Base-by-base conservation (phyloP, 805 yeast genomes). In the Metschnikowia henanensis region DNA sequence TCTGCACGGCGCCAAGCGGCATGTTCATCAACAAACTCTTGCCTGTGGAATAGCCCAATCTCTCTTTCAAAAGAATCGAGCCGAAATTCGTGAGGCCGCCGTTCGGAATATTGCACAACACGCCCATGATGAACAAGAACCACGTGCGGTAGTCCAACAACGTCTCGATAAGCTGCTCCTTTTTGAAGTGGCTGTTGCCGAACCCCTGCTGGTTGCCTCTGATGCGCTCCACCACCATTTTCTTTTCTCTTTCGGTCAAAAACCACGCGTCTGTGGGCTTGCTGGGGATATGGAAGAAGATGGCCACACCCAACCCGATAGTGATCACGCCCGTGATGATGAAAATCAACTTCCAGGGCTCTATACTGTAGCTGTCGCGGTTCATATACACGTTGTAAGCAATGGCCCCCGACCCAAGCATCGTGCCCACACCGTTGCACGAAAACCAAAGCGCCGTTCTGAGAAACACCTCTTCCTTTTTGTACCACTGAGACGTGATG, bases 401-500 rank as follows among this genome's bases (percentile, higher is more conserved):
- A 44, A 82, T 73, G 7, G 73, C 69, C 20, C 74, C 70, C 28
- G 58, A 46, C 5, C 46, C 49, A 17, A 45, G 41, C 42, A 45
- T 57, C 19, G 49, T 49, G 8, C 71, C 73, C 15, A 62, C 10
- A 6, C 73, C 72, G 43, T 59, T 59, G 28, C 55, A 59, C 6
- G 67, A 56, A 47, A 65, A 64, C 71, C 72, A 66, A 8, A 62
- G 22, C 1, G 67, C 51, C 7, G 65, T 61, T 47, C 70, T 49
- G 25, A 65, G 47, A 37, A 68, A 66, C 4, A 59, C 59, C 50
- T 66, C 70, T 8, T 60, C 62, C 20, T 55, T 66, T 46, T 66
- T 73, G 70, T 79, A 81, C 75, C 80, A 81, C 55, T 78, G 81
- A 13, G 78, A 60, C 2, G 83, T 81, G 36, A 81, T 56, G 23